phyloP scores from a whole-genome alignment of 495 filamentous ascomycete genomes.

The Xylaria curta region DNA sequence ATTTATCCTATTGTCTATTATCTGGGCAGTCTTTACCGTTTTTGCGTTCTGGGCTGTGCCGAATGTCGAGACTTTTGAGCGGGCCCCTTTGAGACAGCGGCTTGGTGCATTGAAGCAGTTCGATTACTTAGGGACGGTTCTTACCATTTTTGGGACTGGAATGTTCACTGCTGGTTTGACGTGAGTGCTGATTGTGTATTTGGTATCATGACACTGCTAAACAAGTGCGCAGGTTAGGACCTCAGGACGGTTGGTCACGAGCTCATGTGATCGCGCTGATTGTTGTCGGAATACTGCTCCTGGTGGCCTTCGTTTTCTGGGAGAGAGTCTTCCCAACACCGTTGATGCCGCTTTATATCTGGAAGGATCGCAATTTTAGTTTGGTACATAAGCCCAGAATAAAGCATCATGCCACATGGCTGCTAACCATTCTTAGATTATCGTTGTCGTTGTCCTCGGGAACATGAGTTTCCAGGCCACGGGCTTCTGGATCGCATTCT shows the following conservation, averaged over 20 bases:
- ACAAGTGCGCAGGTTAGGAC: slow-evolving; percentile 41
- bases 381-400: slow-evolving; percentile 48
- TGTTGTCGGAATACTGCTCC: slow-evolving; percentile 61
- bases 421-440: slow-evolving; percentile 51
- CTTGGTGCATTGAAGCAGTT: slow-evolving; percentile 57
- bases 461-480: slow-evolving; percentile 58
- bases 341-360: slow-evolving; percentile 63
- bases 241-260: slow-evolving; percentile 63
- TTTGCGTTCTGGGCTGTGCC: slow-evolving; percentile 70
- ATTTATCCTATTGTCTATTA: slow-evolving; percentile 66
- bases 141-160: slow-evolving; percentile 69
- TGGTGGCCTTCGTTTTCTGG: slow-evolving; percentile 66
- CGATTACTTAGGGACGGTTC: slow-evolving; percentile 65
- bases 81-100: slow-evolving; percentile 51
- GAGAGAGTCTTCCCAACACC: slow-evolving; percentile 57
- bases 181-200: slow-evolving; percentile 47
- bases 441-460: slow-evolving; percentile 56
- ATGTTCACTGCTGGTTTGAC: slow-evolving; percentile 68
- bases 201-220: slow-evolving; percentile 26
- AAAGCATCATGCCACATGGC: neutral
- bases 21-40: slow-evolving; percentile 65
- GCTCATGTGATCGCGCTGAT: slow-evolving; percentile 68
- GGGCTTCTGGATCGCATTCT: slow-evolving; percentile 62
- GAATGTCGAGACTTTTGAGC: slow-evolving; percentile 56
- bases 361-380: slow-evolving; percentile 59